Percentiles rank a stretch among this genome's conserved stretches.
Evolutionary conservation across 2,329 filamentous ascomycete species (phyloP).

Genomic region (Dactylellina leptospora): DNA sequence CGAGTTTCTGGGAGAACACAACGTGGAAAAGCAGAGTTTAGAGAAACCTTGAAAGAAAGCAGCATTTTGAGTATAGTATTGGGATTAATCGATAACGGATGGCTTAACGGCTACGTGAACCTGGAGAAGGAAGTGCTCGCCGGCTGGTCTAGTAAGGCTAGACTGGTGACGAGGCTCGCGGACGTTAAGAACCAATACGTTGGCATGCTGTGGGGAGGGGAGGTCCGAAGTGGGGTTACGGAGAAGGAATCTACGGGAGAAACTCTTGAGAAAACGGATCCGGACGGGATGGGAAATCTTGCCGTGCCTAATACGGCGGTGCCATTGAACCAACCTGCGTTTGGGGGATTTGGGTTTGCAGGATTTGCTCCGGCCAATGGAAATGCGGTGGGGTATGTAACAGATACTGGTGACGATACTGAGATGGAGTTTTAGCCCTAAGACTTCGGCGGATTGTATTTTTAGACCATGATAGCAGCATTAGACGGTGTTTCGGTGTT

Average conservation of each 20-base stretch:
- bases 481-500: slow-evolving; percentile 8
- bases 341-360: slow-evolving; percentile 20
- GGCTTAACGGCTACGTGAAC: slow-evolving; percentile 49
- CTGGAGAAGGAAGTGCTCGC: slow-evolving; percentile 47
- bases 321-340: slow-evolving; percentile 1
- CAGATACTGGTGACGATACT: slow-evolving; percentile 46
- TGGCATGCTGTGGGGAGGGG: slow-evolving; percentile 48
- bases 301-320: background rate
- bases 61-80: slow-evolving; percentile 43
- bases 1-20: slow-evolving; percentile 25
- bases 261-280: slow-evolving; percentile 1
- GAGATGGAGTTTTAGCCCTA: slow-evolving; percentile 42
- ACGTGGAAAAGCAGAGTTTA: slow-evolving; percentile 16
- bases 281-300: background rate
- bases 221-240: slow-evolving; percentile 41
- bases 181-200: slow-evolving; percentile 50
- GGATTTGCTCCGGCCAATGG: slow-evolving; percentile 15
- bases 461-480: background rate
- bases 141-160: slow-evolving; percentile 52
- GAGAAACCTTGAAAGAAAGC: slow-evolving; percentile 36
- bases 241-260: slow-evolving; percentile 25
- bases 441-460: background rate
- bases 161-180: slow-evolving; percentile 42
- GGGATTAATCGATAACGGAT: slow-evolving; percentile 47
- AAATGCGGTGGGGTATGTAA: slow-evolving; percentile 24